Conservation (phyloP, 2,329 filamentous ascomycete genomes). For the Ascochyta viciae-villosae region DNA sequence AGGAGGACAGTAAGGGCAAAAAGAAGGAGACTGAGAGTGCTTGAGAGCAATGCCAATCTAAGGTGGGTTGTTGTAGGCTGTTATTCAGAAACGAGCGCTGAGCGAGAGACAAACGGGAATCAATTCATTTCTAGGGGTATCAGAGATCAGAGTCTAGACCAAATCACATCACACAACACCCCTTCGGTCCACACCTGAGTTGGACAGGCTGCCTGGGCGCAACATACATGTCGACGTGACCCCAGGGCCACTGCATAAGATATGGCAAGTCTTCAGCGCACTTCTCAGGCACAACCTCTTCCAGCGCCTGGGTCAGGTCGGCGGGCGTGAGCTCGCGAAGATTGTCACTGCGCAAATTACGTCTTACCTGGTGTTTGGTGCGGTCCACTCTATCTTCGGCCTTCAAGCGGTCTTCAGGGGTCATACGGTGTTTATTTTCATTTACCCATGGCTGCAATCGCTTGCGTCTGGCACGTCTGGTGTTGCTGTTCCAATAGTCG, state of each 20-base stretch:
- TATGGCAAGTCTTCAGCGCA: slow-evolving; percentile 24
- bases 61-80: not conserved
- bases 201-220: slow-evolving; percentile 7
- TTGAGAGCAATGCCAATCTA: not conserved
- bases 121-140: not conserved
- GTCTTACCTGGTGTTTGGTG: slow-evolving; percentile 12
- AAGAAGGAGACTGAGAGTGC: not conserved
- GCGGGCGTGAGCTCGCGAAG: slow-evolving; percentile 8
- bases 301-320: not conserved
- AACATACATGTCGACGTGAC: slow-evolving; percentile 14
- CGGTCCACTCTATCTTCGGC: slow-evolving; percentile 16
- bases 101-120: not conserved
- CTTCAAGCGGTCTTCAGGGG: slow-evolving; percentile 18
- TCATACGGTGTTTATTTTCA: slow-evolving; percentile 24
- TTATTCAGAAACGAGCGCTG: not conserved
- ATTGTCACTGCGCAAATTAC: slow-evolving; percentile 12
- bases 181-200: not conserved
- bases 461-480: slow-evolving; percentile 22
- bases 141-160: not conserved
- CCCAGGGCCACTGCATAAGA: slow-evolving; percentile 22
- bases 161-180: slow-evolving; percentile 6
- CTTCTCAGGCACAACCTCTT: slow-evolving; percentile 20
- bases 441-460: slow-evolving; percentile 21
- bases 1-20: slow-evolving; percentile 37
- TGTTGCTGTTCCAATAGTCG: slow-evolving; percentile 4